Percentiles rank a stretch among this genome's conserved stretches.
phyloP scores from a whole-genome alignment of 139 green algal genomes.

The Coelastrella sp. region DNA sequence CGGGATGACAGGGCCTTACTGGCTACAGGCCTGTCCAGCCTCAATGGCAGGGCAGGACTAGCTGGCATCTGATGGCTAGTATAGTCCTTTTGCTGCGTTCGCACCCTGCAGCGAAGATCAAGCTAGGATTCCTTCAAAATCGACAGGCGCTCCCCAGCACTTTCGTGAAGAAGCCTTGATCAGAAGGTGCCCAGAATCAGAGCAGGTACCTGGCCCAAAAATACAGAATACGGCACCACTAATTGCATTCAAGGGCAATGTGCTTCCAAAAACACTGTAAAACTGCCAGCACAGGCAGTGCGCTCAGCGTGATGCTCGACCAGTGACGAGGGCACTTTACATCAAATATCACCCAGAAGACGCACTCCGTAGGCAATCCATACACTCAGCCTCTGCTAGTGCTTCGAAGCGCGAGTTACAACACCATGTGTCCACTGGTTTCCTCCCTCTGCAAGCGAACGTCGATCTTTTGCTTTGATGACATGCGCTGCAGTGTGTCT shows the following conservation, averaged over 20 bases:
- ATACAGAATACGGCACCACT: too few relatives aligned
- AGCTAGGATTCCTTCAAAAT: neutral
- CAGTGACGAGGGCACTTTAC: too few relatives aligned
- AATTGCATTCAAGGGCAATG: neutral
- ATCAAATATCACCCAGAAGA: too few relatives aligned
- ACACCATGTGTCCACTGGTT: too few relatives aligned
- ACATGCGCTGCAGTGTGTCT: too few relatives aligned
- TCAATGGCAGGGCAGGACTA: slow-evolving; percentile 26
- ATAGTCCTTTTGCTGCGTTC: neutral
- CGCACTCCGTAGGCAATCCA: too few relatives aligned
- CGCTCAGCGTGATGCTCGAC: too few relatives aligned
- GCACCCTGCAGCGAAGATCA: neutral
- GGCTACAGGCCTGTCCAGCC: slow-evolving; percentile 26
- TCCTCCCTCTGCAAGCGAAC: too few relatives aligned
- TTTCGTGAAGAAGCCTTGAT: neutral
- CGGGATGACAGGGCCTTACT: slow-evolving; percentile 3
- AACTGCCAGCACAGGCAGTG: neutral
- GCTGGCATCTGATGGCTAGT: slow-evolving; percentile 10
- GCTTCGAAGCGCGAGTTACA: too few relatives aligned
- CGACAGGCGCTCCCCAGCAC: neutral
- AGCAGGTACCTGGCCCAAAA: too few relatives aligned
- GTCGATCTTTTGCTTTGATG: too few relatives aligned
- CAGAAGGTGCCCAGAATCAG: neutral
- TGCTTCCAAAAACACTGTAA: neutral
- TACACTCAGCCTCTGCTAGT: too few relatives aligned